Evolutionary conservation across 306 rosid species (phyloP), one percentile per base, ranked within the genome.

Genomic region (Prunus dulcis): DNA sequence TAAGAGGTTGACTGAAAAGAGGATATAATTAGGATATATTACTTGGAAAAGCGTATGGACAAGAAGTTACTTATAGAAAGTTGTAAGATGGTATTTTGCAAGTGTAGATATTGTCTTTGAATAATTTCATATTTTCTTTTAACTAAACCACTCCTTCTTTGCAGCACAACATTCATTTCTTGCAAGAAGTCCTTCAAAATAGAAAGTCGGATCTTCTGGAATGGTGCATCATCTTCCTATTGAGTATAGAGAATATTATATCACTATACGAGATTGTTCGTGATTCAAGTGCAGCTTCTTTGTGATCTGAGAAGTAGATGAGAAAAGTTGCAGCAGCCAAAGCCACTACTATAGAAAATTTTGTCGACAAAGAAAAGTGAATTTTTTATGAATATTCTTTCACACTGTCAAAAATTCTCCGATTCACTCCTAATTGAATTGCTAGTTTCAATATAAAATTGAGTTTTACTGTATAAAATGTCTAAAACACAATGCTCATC

Each of bases 111-210:
- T 19, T 43, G 17, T 13, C 15, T 73, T 79, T 27, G 18, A 6
- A n/a, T 47, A 5, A 43, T 5, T 19, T 67, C 57, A 9, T 58
- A 13, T 58, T 30, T 27, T 45, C 51, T 15, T 69, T 32, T 18
- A 74, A 12, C 38, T 51, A 18, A 13, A 12, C 12, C 52, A 64
- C 76, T 79, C 74, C 53, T 65, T 72, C 53, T 64, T 84, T 86
- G 93, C 96, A 95, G 99, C 93, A 90, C 82, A 95, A 95, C 84
- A 92, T 95, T 87, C 99, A 95, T 89, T 95, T 95, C 80, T 90
- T 92, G 67, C 97, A 92, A 81, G 97, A 95, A 87, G 97, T 88
- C 78, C 91, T 95, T 19, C 97, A 95, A 83, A 95, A 92, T 87
- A 89, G 99, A 64, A 95, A 92, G 83, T 95, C 97, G 12, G 97